These are phyloP conservation scores for Cadophora gregata DNA, from an alignment of 2,329 filamentous ascomycete genomes.

Conservation along the genomic window DNA sequence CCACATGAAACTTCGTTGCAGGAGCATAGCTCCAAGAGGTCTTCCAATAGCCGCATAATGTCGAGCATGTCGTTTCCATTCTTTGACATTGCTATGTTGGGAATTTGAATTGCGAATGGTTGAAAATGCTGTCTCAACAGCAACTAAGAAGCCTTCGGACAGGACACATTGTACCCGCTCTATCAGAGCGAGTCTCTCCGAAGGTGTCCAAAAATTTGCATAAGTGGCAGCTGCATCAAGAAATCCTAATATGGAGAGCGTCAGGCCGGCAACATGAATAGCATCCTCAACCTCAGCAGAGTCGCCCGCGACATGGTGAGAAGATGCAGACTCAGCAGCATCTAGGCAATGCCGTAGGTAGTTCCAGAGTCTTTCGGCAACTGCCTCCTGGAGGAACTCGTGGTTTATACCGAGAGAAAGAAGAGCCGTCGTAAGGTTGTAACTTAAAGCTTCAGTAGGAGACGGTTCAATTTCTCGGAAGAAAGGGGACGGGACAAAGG, in stretches of 20 bases:
- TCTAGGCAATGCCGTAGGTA: slow-evolving; percentile 76
- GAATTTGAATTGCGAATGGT: slow-evolving; percentile 82
- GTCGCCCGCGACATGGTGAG: slow-evolving; percentile 57
- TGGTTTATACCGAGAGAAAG: slow-evolving; percentile 81
- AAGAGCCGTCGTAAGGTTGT: slow-evolving; percentile 79
- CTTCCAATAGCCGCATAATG: slow-evolving; percentile 81
- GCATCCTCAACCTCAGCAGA: slow-evolving; percentile 63
- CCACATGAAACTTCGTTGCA: slow-evolving; percentile 88
- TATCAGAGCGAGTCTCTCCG: slow-evolving; percentile 76
- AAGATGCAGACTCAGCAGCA: slow-evolving; percentile 62
- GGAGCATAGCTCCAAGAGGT: slow-evolving; percentile 87
- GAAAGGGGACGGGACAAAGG: slow-evolving; percentile 79
- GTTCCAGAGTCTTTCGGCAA: slow-evolving; percentile 69
- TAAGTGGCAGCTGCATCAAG: slow-evolving; percentile 81
- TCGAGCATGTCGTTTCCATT: slow-evolving; percentile 87
- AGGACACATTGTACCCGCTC: slow-evolving; percentile 74
- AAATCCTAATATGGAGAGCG: slow-evolving; percentile 88
- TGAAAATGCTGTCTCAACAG: slow-evolving; percentile 88
- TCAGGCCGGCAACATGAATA: slow-evolving; percentile 73
- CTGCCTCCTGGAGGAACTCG: slow-evolving; percentile 67
- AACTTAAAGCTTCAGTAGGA: slow-evolving; percentile 84
- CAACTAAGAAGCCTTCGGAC: slow-evolving; percentile 83
- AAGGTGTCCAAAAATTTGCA: slow-evolving; percentile 79
- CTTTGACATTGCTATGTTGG: slow-evolving; percentile 68
- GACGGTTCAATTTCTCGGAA: slow-evolving; percentile 84